Evolutionary conservation across 176 grass and related monocot species (phyloP).

Genomic region (Musa schizocarpa): DNA sequence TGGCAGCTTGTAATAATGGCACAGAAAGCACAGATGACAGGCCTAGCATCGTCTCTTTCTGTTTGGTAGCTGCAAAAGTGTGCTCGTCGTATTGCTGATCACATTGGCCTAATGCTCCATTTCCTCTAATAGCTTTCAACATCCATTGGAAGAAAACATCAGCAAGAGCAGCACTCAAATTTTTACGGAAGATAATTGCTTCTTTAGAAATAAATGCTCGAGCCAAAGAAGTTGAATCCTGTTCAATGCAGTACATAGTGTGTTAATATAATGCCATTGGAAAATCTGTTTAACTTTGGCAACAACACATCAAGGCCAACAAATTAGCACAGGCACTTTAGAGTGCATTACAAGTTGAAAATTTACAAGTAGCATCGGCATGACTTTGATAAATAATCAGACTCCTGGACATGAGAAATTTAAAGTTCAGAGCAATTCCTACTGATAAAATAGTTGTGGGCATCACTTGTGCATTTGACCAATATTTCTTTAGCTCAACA

Average conservation of each 20-base stretch:
- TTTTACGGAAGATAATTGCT: slow-evolving; percentile 26
- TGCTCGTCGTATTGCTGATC: not conserved
- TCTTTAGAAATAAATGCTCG: slow-evolving; percentile 48
- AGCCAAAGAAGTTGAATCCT: slow-evolving; percentile 31
- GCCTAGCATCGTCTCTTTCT: not conserved
- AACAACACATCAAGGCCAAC: not conserved
- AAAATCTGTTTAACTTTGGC: not conserved
- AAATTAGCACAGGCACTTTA: no score
- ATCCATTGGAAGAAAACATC: slow-evolving; percentile 47
- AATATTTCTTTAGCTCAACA: no score
- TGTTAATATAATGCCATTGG: not conserved
- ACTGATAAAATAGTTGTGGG: no score
- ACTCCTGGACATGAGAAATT: no score
- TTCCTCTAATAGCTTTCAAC: slow-evolving; percentile 20
- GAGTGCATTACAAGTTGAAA: not conserved
- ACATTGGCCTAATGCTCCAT: not conserved
- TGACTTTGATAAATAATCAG: no score
- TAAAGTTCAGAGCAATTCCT: no score
- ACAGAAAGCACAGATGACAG: slow-evolving; percentile 6
- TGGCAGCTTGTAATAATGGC: slow-evolving; percentile 16
- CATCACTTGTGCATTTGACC: no score
- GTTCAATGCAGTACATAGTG: not conserved
- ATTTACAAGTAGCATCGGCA: not conserved
- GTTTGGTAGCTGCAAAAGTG: not conserved
- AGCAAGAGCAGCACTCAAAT: slow-evolving; percentile 31